Percentiles rank a stretch among this genome's conserved stretches.
Evolutionary conservation across 2,329 filamentous ascomycete species (phyloP).

Genomic region (Ophiostoma sp.): DNA sequence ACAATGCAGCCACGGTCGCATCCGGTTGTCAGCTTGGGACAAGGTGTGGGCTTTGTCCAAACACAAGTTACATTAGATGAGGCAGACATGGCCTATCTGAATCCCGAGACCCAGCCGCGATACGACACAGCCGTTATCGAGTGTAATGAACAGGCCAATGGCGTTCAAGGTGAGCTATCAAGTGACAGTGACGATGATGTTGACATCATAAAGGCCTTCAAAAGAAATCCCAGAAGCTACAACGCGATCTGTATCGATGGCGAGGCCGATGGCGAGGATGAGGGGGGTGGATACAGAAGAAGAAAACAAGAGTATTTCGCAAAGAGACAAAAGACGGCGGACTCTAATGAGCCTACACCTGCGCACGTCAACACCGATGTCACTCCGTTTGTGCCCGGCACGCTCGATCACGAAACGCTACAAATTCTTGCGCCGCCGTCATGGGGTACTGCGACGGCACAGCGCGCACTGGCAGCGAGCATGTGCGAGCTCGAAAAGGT

Average conservation of each 20-base stretch:
- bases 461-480: conserved; percentile 58
- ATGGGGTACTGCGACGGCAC: conserved; percentile 59
- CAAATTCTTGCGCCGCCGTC: conserved; percentile 59
- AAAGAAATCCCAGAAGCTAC: background rate
- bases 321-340: no score
- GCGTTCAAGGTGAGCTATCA: no score
- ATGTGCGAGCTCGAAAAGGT: conserved; percentile 58
- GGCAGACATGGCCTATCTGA: background rate
- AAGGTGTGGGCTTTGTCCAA: no score
- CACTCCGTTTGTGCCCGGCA: conserved; percentile 59
- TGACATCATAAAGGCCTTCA: background rate
- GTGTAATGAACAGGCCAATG: background rate
- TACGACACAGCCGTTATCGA: background rate
- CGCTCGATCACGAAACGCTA: conserved; percentile 56
- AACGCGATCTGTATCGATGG: background rate
- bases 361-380: conserved; percentile 15
- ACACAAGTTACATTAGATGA: conserved; percentile 10
- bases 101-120: background rate
- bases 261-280: background rate
- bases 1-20: conserved; percentile 10
- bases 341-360: background rate
- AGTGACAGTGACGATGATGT: background rate
- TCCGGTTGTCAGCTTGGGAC: no score
- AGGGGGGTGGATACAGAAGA: background rate
- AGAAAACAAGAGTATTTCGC: background rate